phyloP scores from a whole-genome alignment of 2,329 filamentous ascomycete genomes.

The Dactylellina sp. region DNA sequence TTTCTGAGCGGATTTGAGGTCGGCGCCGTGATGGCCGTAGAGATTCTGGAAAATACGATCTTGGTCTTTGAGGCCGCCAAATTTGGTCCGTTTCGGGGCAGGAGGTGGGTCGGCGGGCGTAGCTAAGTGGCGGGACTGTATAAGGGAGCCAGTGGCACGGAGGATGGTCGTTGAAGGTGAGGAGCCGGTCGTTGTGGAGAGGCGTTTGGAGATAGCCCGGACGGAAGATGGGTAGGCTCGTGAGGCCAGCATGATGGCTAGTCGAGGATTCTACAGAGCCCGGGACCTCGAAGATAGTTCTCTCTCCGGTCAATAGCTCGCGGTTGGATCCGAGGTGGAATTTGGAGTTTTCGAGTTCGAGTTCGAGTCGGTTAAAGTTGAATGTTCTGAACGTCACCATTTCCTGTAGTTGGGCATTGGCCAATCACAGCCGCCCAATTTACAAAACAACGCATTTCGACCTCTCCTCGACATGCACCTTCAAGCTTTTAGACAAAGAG shows the following conservation, averaged over 20 bases:
- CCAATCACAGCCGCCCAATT: conserved; percentile 51
- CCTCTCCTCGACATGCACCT: not conserved
- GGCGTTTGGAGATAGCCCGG: conserved; percentile 47
- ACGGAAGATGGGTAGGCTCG: conserved; percentile 44
- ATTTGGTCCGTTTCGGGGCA: conserved; percentile 74
- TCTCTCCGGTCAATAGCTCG: conserved; percentile 52
- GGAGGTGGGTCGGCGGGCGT: conserved; percentile 80
- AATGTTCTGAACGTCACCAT: conserved; percentile 42
- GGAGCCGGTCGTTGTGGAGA: conserved; percentile 49
- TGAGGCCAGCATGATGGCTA: conserved; percentile 51
- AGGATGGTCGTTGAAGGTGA: conserved; percentile 53
- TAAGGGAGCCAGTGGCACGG: conserved; percentile 64
- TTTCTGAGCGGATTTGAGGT: conserved; percentile 94
- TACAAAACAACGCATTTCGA: conserved; percentile 43
- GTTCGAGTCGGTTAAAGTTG: conserved; percentile 32
- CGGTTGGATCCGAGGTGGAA: conserved; percentile 7
- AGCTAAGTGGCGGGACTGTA: conserved; percentile 78
- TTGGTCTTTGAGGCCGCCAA: conserved; percentile 92
- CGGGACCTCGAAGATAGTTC: conserved; percentile 28
- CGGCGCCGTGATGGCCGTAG: conserved; percentile 90
- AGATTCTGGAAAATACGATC: conserved; percentile 99
- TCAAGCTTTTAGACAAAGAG: no score
- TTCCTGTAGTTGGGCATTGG: conserved; percentile 5
- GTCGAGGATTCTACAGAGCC: conserved; percentile 24
- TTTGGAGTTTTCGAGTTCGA: conserved; percentile 6